Base-by-base conservation (phyloP, 495 filamentous ascomycete genomes). In the Podospora pseudopauciseta region DNA sequence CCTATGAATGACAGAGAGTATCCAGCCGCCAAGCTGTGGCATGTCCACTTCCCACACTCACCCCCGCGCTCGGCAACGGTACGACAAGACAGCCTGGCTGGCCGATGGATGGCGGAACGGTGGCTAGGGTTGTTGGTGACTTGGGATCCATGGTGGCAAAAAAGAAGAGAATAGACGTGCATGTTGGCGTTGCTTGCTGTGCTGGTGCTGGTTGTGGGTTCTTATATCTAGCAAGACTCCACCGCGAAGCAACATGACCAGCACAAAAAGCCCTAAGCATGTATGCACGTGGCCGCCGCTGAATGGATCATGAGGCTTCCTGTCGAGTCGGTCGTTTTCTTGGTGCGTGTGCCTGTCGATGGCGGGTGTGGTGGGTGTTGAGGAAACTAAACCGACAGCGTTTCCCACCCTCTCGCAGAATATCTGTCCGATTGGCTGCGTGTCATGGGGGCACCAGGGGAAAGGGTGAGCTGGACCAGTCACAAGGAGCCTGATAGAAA, bases 211-310 rank as follows among this genome's bases (percentile, higher is more conserved):
- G 15, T 49, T 49, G 39, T 49, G 39, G 39, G 39, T 58, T 58
- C 18, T 26, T 19, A 58, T 58, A 26, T 6, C 55, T 11, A 20
- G 55, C 7, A 26, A 19, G 55, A 66, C 67, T 30, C 68, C 67
- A 59, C 73, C 28, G 57, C 23, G 60, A 65, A 54, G 71, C 68
- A 65, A 68, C 70, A 72, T 71, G 39, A 49, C 39, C 59, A 69
- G 56, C 68, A 68, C 20, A 60, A 63, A 61, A 61, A 5, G 32
- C 56, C 57, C 26, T 60, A 23, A 55, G 64, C 30, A 49, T 3
- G 39, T 49, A 49, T 18, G 75, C 72, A 76, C 75, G 75, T 77
- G 76, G 72, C 75, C 67, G 60, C 44, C 59, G 68, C 63, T 74
- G 66, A 72, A 70, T 73, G 74, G 75, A 32, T 18, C 59, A 11